Conservation (phyloP, 1,284 basidiomycete species). For the Gomphus bonarii region DNA sequence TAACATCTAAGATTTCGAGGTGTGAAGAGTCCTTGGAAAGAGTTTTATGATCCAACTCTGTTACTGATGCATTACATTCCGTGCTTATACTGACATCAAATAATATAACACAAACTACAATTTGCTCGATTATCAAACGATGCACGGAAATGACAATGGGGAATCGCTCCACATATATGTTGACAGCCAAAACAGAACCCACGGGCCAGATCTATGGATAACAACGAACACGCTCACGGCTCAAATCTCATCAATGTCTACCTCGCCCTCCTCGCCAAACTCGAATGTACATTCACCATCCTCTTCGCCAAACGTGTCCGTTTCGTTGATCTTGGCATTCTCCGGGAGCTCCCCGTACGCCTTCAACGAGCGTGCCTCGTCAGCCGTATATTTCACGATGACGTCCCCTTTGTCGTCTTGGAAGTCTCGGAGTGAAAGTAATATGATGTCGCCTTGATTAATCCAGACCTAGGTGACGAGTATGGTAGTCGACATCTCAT, state of each 20-base stretch:
- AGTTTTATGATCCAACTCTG: too few species aligned
- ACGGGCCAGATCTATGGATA: neutral
- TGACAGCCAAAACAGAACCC: neutral
- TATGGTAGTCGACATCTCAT: neutral
- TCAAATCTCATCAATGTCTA: constrained; percentile 9
- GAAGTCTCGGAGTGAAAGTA: constrained; percentile 96
- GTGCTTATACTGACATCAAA: too few species aligned
- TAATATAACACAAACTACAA: too few species aligned
- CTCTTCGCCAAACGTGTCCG: constrained; percentile 20
- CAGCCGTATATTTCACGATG: constrained; percentile 97
- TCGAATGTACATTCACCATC: constrained; percentile 7
- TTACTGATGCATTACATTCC: too few species aligned
- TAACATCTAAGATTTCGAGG: too few species aligned
- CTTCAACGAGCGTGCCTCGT: constrained; percentile 88
- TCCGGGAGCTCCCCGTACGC: constrained; percentile 97
- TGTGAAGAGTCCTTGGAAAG: too few species aligned
- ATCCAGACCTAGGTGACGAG: constrained; percentile 84
- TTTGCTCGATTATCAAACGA: too few species aligned
- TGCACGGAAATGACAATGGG: too few species aligned
- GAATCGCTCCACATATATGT: too few species aligned
- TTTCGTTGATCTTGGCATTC: constrained; percentile 98
- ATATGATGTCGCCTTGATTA: constrained; percentile 95
- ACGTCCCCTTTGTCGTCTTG: constrained; percentile 99
- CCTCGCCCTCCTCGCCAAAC: constrained; percentile 8
- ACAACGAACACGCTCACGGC: neutral